A percentile compares a stretch with the other conserved stretches of the same genome.
These are phyloP conservation scores for Tricholoma furcatifolium DNA, from an alignment of 768 basidiomycete species.

Conservation along the genomic window DNA sequence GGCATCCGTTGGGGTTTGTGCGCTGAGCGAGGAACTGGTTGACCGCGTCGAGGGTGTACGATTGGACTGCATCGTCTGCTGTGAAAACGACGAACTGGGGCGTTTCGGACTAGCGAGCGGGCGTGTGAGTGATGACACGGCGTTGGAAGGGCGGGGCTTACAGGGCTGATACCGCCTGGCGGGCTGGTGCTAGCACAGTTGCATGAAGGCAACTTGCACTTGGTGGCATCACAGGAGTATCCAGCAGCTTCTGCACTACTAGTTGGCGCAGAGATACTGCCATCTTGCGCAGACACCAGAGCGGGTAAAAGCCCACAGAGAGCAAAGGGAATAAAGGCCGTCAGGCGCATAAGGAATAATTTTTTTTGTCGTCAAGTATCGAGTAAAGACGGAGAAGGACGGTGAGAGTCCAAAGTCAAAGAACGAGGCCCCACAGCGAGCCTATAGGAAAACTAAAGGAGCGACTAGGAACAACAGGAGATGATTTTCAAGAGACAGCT, in stretches of 20 bases:
- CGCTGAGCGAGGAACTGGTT: slow-evolving; percentile 76
- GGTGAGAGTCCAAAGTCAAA: neutral
- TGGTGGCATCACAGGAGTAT: slow-evolving; percentile 65
- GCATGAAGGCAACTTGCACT: slow-evolving; percentile 70
- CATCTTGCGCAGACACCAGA: slow-evolving; percentile 49
- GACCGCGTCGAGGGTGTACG: slow-evolving; percentile 71
- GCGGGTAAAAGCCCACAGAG: slow-evolving; percentile 31
- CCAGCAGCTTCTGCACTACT: slow-evolving; percentile 54
- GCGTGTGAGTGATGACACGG: neutral
- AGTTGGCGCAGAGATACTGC: slow-evolving; percentile 51
- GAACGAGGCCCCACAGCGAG: too few species aligned
- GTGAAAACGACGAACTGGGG: slow-evolving; percentile 74
- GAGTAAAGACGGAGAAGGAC: neutral
- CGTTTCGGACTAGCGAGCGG: slow-evolving; percentile 43
- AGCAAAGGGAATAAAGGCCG: slow-evolving; percentile 16
- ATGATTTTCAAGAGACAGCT: neutral
- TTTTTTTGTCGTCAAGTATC: neutral
- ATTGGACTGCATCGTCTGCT: slow-evolving; percentile 76
- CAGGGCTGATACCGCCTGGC: slow-evolving; percentile 67
- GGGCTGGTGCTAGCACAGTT: slow-evolving; percentile 72
- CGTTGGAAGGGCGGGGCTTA: slow-evolving; percentile 31
- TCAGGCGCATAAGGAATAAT: slow-evolving; percentile 14
- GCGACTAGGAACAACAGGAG: slow-evolving; percentile 1
- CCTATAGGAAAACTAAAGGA: neutral
- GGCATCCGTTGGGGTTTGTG: slow-evolving; percentile 74